Evolutionary conservation across 306 rosid genomes (phyloP), one percentile per base, ranked within the genome.

Genomic region (Cicer arietinum): DNA sequence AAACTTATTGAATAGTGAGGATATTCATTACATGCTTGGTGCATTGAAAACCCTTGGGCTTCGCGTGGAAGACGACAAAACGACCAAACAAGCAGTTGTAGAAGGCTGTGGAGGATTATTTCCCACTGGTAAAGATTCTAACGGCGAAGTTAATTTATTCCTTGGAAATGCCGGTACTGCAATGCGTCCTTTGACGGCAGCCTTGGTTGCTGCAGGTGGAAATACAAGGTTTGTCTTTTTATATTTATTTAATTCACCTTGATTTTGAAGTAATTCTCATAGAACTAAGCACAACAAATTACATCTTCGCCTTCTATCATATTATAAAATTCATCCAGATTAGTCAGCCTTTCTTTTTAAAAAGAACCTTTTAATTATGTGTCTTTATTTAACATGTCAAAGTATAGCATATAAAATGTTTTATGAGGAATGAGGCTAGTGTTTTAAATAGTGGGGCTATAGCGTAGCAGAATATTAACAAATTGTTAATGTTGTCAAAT

Each of bases 81-180:
- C 78, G 73, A 84, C 75, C 65, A 92, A 92, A 79, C 85, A 84
- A 84, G 99, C 98, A 46, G 46, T 79, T n/a, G 97, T 95, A 50
- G 93, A 86, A 86, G 99, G 99, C 35, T 85, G 93, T 66, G 98
- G 96, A 17, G 98, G 99, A 63, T 87, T 77, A 69, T 95, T 95
- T 81, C 99, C 98, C 18, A 70, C 81, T 22, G 85, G 77, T 14
- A 80, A 79, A 74, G 91, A 85, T 37, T 83, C 98, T 45, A 83
- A 82, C 11, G 88, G 85, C 64, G 98, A 95, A 85, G 76, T 95
- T 81, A 83, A 80, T 73, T 90, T 95, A 73, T 95, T 95, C 89
- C 98, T 95, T 75, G 99, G 99, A 76, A 95, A 95, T 85, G 99
- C 99, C 25, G 99, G 99, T 82, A 95, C 99, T 18, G 99, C 99